Evolutionary conservation across 257 asterid species (phyloP).

Genomic region (Thymus mandschuricus): DNA sequence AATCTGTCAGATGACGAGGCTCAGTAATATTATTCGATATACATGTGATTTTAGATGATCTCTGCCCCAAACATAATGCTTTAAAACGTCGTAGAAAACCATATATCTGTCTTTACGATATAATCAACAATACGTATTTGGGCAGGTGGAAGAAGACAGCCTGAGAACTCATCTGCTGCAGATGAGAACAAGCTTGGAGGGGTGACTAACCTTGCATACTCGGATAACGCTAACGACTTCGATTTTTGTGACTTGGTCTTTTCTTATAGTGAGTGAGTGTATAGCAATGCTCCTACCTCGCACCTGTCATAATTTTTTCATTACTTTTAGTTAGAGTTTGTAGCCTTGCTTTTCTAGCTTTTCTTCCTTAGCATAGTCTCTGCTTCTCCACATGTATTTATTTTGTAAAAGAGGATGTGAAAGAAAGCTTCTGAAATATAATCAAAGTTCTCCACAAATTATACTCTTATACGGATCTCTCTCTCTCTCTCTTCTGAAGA

Average conservation of each 20-base stretch:
- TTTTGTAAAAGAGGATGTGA: slow-evolving; percentile 37
- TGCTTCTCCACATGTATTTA: slow-evolving; percentile 37
- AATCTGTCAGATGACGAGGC: slow-evolving; percentile 1
- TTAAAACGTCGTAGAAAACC: too few relatives aligned
- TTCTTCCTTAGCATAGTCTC: slow-evolving; percentile 19
- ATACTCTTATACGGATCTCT: neutral
- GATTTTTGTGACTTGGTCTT: slow-evolving; percentile 10
- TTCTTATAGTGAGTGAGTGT: slow-evolving; percentile 31
- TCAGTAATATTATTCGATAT: neutral
- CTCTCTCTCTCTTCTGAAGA: neutral
- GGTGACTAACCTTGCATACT: slow-evolving; percentile 31
- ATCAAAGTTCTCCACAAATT: neutral
- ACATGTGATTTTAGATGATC: neutral
- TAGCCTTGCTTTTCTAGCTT: neutral
- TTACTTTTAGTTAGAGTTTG: slow-evolving; percentile 23
- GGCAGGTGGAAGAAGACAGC: slow-evolving; percentile 84
- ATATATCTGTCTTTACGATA: neutral
- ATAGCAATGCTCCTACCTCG: slow-evolving; percentile 25
- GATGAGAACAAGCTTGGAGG: slow-evolving; percentile 56
- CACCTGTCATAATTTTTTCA: neutral
- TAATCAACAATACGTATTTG: slow-evolving; percentile 17
- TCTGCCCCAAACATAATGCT: too few relatives aligned
- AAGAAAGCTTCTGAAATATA: slow-evolving; percentile 13
- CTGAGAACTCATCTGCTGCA: slow-evolving; percentile 72
- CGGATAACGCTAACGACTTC: slow-evolving; percentile 42